A percentile compares a stretch with the other conserved stretches of the same genome.
These are phyloP conservation scores for Salvia miltiorrhiza DNA, from an alignment of 257 asterid genomes.

Conservation along the genomic window DNA sequence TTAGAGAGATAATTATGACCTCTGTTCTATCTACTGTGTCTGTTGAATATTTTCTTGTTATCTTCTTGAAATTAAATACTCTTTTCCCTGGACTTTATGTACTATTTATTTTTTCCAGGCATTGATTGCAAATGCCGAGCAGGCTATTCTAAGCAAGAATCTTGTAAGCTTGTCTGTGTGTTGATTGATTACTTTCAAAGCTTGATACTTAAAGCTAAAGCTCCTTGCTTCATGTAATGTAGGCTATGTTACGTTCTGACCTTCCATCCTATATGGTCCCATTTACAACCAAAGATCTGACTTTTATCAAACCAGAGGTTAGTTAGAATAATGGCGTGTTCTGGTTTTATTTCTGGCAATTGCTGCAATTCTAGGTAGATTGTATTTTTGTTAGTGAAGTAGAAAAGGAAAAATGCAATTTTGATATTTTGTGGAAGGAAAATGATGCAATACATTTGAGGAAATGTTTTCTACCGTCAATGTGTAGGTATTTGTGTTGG, in stretches of 20 bases:
- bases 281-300: conserved; percentile 60
- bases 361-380: neutral
- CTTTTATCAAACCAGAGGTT: conserved; percentile 82
- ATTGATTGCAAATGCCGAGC: conserved; percentile 74
- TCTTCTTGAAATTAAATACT: neutral
- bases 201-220: conserved; percentile 20
- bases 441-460: neutral
- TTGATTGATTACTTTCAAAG: conserved; percentile 17
- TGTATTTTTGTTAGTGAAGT: neutral
- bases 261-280: conserved; percentile 98
- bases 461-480: neutral
- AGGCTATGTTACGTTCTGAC: conserved; percentile 91
- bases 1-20: neutral
- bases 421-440: neutral
- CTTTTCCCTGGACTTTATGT: conserved; percentile 7
- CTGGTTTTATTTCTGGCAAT: conserved; percentile 2
- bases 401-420: neutral
- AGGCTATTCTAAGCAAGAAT: conserved; percentile 89
- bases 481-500: no score
- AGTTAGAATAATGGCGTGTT: conserved; percentile 20
- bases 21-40: neutral
- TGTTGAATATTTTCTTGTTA: conserved; percentile 1
- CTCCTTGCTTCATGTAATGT: conserved; percentile 24
- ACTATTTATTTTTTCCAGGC: conserved; percentile 43
- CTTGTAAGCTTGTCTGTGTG: conserved; percentile 35